These are phyloP conservation scores for Ceratocystis cubensis DNA, from an alignment of 2,329 filamentous ascomycete species.

Conservation along the genomic window DNA sequence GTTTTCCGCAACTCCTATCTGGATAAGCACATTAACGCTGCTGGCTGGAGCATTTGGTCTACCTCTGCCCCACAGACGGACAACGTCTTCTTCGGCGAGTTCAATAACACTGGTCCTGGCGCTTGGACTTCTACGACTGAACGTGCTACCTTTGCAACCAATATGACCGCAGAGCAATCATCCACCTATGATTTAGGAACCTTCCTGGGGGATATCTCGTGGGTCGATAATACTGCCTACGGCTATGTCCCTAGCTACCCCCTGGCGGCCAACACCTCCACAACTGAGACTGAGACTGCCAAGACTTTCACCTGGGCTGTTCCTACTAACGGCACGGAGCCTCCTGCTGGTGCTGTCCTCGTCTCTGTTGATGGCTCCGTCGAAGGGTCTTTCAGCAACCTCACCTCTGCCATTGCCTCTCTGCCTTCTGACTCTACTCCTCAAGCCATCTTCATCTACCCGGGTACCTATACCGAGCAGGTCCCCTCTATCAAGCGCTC, in stretches of 20 bases:
- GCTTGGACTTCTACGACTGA: slow-evolving; percentile 33
- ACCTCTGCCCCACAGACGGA: slow-evolving; percentile 36
- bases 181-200: slow-evolving; percentile 26
- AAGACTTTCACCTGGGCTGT: slow-evolving; percentile 8
- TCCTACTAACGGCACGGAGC: slow-evolving; percentile 32
- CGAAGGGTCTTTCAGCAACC: slow-evolving; percentile 25
- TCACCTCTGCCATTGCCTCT: slow-evolving; percentile 25
- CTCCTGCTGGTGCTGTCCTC: slow-evolving; percentile 32
- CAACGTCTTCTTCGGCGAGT: slow-evolving; percentile 46
- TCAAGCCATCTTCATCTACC: slow-evolving; percentile 30
- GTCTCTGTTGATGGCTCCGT: slow-evolving; percentile 29
- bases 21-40: slow-evolving; percentile 43
- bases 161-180: slow-evolving; percentile 24
- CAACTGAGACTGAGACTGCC: background rate
- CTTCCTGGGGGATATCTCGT: slow-evolving; percentile 32
- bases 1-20: slow-evolving; percentile 40
- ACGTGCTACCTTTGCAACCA: slow-evolving; percentile 35
- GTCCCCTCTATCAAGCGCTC: slow-evolving; percentile 40
- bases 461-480: slow-evolving; percentile 47
- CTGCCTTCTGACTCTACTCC: slow-evolving; percentile 23
- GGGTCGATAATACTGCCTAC: slow-evolving; percentile 33
- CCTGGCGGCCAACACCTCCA: slow-evolving; percentile 22
- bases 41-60: slow-evolving; percentile 48
- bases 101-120: slow-evolving; percentile 45
- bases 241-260: slow-evolving; percentile 29